phyloP scores from a whole-genome alignment of 371 early-diverging fungal genomes.

The Actinomucor elegans region DNA sequence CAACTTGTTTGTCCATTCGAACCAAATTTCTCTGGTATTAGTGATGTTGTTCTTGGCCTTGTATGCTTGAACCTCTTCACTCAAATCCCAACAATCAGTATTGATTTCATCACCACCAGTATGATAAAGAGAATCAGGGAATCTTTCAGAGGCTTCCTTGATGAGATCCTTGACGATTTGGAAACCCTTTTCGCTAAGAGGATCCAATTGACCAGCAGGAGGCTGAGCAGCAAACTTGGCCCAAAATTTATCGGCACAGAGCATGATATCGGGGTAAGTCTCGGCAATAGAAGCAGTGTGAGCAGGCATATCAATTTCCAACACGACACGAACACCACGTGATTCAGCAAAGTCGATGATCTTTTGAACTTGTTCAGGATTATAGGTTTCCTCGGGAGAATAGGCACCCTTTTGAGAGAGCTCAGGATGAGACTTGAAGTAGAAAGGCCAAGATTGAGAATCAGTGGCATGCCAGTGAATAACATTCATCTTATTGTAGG shows the following conservation, averaged over 20 bases:
- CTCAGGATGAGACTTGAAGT: constrained; percentile 63
- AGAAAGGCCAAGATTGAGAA: constrained; percentile 75
- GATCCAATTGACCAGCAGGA: constrained; percentile 75
- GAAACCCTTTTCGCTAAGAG: constrained; percentile 54
- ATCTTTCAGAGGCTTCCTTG: constrained; percentile 57
- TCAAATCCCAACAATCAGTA: constrained; percentile 59
- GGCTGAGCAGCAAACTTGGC: constrained; percentile 62
- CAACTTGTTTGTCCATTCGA: constrained; percentile 32
- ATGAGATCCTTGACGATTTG: constrained; percentile 61
- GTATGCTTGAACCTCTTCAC: constrained; percentile 25
- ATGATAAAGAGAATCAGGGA: constrained; percentile 72
- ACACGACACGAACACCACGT: constrained; percentile 76
- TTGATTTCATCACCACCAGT: constrained; percentile 81
- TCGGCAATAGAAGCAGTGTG: constrained; percentile 59
- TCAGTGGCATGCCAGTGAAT: constrained; percentile 88
- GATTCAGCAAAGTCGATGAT: constrained; percentile 65
- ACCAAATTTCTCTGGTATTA: constrained; percentile 24
- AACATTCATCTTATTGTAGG: constrained; percentile 78
- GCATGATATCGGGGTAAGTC: constrained; percentile 50
- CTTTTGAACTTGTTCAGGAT: constrained; percentile 55
- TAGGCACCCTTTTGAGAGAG: constrained; percentile 71
- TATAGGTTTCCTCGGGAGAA: constrained; percentile 54
- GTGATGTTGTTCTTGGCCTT: constrained; percentile 20
- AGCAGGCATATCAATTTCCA: constrained; percentile 83
- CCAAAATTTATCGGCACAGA: constrained; percentile 52